Conservation (phyloP, 371 early-diverging fungal genomes). For the Mycotypha africana region DNA sequence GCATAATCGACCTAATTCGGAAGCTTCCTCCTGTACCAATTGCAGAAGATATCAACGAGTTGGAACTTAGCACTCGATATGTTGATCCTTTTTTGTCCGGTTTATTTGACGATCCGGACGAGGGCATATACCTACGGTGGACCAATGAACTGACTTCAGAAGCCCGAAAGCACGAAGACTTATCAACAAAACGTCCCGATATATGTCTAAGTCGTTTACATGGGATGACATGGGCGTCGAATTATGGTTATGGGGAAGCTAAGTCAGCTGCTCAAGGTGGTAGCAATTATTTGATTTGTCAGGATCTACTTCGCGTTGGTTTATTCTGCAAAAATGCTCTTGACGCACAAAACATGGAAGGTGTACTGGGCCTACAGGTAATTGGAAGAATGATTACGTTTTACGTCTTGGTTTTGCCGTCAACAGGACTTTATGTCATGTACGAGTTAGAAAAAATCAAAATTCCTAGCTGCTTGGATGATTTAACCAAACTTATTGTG, state of each 20-base stretch:
- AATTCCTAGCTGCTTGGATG: conserved; percentile 10
- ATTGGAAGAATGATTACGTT: conserved; percentile 7
- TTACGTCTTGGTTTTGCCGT: conserved; percentile 11
- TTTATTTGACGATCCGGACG: conserved; percentile 10
- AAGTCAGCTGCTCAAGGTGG: conserved; percentile 8
- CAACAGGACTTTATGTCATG: conserved; percentile 12
- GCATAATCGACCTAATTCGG: no score
- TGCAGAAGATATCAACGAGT: conserved; percentile 7
- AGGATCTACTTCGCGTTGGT: conserved; percentile 17
- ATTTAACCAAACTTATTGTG: conserved; percentile 16
- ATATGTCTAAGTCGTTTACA: conserved; percentile 5
- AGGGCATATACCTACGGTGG: conserved; percentile 7
- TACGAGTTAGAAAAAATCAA: conserved; percentile 15
- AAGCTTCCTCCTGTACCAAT: neutral
- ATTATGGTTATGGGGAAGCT: conserved; percentile 16
- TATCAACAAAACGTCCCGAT: conserved; percentile 9
- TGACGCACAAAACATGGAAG: conserved; percentile 7
- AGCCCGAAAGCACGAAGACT: conserved; percentile 4
- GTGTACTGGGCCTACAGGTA: conserved; percentile 15
- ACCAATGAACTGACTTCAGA: conserved; percentile 9
- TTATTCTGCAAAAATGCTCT: conserved; percentile 19
- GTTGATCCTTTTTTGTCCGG: conserved; percentile 12
- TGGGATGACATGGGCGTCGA: conserved; percentile 6
- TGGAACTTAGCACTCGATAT: conserved; percentile 9
- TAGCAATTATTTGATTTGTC: conserved; percentile 14